Evolutionary conservation across 2,329 filamentous ascomycete species (phyloP).

Genomic region (Neurospora sp.): DNA sequence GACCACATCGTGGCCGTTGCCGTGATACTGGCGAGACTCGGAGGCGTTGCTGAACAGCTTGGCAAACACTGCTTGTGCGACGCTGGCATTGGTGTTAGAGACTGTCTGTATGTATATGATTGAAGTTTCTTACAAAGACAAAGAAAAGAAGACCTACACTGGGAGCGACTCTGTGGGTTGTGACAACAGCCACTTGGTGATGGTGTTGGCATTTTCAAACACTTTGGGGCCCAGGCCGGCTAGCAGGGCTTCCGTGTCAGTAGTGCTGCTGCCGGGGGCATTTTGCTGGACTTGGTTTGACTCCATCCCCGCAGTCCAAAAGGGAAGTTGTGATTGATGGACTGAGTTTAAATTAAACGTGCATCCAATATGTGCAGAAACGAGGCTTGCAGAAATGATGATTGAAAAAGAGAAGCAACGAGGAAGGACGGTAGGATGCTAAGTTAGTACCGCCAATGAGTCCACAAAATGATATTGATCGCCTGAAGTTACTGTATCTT

Average conservation of each 20-base stretch:
- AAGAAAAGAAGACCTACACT: slow-evolving; percentile 7
- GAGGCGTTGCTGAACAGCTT: slow-evolving; percentile 38
- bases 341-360: background rate
- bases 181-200: slow-evolving; percentile 16
- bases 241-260: slow-evolving; percentile 2
- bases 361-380: background rate
- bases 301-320: background rate
- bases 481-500: background rate
- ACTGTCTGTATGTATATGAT: background rate
- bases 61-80: slow-evolving; percentile 34
- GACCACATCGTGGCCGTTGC: slow-evolving; percentile 40
- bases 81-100: slow-evolving; percentile 13
- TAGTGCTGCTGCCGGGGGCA: background rate
- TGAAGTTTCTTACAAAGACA: background rate
- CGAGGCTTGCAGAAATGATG: background rate
- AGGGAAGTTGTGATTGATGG: background rate
- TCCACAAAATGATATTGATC: background rate
- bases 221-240: slow-evolving; percentile 6
- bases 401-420: background rate
- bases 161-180: slow-evolving; percentile 8
- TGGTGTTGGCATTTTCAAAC: slow-evolving; percentile 20
- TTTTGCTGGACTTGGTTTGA: background rate
- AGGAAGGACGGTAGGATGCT: background rate
- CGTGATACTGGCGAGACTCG: slow-evolving; percentile 43
- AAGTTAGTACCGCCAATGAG: background rate